Percentiles rank a stretch among this genome's conserved stretches.
These are phyloP conservation scores for Fusarium pininemorale DNA, from an alignment of 2,329 filamentous ascomycete genomes.

Conservation along the genomic window DNA sequence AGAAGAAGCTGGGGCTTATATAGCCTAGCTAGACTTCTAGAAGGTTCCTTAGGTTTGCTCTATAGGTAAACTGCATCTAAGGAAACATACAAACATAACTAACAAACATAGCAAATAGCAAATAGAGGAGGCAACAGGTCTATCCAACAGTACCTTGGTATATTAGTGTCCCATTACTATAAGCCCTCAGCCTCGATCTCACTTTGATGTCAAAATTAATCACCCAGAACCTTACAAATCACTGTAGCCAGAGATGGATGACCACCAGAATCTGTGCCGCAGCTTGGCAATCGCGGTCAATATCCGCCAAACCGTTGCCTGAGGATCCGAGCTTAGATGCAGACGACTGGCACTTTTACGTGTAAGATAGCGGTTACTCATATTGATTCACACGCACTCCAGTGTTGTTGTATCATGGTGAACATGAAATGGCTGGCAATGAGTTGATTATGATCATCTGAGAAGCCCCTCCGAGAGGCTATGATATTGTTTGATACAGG, in stretches of 20 bases:
- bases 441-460: constrained; percentile 48
- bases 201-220: constrained; percentile 40
- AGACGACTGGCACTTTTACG: constrained; percentile 49
- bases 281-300: constrained; percentile 53
- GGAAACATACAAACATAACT: not conserved
- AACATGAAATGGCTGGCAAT: constrained; percentile 60
- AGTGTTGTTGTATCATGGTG: constrained; percentile 50
- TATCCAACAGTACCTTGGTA: not conserved
- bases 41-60: not conserved
- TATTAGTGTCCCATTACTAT: constrained; percentile 26
- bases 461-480: constrained; percentile 45
- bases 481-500: constrained; percentile 40
- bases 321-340: constrained; percentile 50
- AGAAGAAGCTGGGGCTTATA: not conserved
- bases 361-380: constrained; percentile 48
- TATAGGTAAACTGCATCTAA: not conserved
- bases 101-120: not conserved
- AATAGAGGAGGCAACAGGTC: not conserved
- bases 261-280: constrained; percentile 51
- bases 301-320: constrained; percentile 51
- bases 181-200: constrained; percentile 43
- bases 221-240: constrained; percentile 36
- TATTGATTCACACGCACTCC: constrained; percentile 51
- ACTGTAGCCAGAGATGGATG: constrained; percentile 51
- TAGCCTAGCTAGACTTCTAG: not conserved